phyloP scores from a whole-genome alignment of 148 eudicot species.

The Heliamphora exappendiculata region DNA sequence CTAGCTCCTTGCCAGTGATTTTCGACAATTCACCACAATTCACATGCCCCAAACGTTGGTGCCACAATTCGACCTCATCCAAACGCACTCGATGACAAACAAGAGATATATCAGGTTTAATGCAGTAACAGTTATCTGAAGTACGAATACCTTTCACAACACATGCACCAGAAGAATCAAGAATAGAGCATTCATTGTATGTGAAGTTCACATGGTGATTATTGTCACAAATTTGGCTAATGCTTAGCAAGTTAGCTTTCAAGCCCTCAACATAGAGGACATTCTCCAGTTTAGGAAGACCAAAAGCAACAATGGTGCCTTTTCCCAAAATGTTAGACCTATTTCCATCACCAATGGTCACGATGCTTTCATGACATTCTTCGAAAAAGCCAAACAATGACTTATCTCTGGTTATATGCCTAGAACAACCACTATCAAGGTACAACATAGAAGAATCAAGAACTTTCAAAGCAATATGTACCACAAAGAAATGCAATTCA shows the following conservation, averaged over 20 bases:
- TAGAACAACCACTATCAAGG: no score
- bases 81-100: neutral
- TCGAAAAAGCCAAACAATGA: no score
- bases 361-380: no score
- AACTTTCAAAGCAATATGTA: no score
- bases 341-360: no score
- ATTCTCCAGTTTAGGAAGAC: neutral
- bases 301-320: neutral
- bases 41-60: neutral
- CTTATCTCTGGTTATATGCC: no score
- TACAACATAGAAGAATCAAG: no score
- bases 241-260: neutral
- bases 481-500: no score
- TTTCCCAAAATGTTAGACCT: neutral
- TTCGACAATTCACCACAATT: neutral
- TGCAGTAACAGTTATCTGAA: neutral
- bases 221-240: neutral
- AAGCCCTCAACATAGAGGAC: neutral
- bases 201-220: neutral
- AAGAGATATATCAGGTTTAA: neutral
- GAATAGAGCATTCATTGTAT: neutral
- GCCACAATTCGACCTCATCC: neutral
- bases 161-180: neutral
- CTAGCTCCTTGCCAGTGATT: neutral
- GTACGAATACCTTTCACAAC: neutral